phyloP scores from a whole-genome alignment of 192 early-diverging fungal genomes.

The Obelidium mucronatum region DNA sequence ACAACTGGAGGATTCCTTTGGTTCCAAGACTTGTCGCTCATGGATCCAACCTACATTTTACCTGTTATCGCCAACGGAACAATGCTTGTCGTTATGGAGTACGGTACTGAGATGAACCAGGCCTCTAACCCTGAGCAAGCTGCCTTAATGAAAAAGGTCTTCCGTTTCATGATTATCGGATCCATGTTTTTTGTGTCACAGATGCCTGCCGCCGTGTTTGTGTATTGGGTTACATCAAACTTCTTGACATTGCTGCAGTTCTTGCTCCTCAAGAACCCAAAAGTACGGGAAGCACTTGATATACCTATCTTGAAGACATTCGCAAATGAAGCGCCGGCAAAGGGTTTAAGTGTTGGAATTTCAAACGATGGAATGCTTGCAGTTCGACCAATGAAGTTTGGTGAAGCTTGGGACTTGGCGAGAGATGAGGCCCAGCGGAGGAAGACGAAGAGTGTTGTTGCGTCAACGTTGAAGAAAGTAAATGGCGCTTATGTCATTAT shows the following conservation, averaged over 20 bases:
- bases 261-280: conserved; percentile 63
- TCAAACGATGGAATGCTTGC: conserved; percentile 14
- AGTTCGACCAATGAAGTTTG: conserved; percentile 32
- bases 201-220: conserved; percentile 71
- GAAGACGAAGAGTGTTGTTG: neutral
- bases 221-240: conserved; percentile 88
- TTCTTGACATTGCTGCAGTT: conserved; percentile 75
- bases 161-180: conserved; percentile 38
- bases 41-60: conserved; percentile 85
- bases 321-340: neutral
- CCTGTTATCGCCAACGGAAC: conserved; percentile 74
- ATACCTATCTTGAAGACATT: conserved; percentile 54
- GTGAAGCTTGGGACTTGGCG: conserved; percentile 39
- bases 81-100: conserved; percentile 76
- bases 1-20: conserved; percentile 76
- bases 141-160: conserved; percentile 33
- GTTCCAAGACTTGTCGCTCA: conserved; percentile 83
- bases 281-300: conserved; percentile 61
- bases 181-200: conserved; percentile 37
- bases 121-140: neutral
- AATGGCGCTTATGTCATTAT: neutral
- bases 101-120: conserved; percentile 11
- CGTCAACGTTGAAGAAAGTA: neutral
- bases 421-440: conserved; percentile 39
- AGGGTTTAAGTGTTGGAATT: neutral